Base-by-base conservation (phyloP, 441 rosid species). In the Croton laevigatus region DNA sequence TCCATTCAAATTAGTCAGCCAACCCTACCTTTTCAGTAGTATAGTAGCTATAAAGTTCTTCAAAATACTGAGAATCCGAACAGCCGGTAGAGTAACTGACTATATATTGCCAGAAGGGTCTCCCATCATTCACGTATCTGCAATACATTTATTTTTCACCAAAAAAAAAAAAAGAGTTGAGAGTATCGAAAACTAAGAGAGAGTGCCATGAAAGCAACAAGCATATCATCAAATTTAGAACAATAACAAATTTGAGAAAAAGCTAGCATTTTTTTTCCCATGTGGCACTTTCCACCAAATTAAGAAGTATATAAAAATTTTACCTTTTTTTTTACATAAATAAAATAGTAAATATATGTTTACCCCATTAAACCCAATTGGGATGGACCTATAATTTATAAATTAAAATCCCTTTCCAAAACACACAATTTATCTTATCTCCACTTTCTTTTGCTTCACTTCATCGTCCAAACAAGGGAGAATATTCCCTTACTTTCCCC, bases 31-130 rank as follows among this genome's bases (percentile, higher is more conserved):
- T 84, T 46, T 91, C 84, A 58, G 97, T 94, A 69, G 86, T 83
- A 75, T 90, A 94, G 76, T 94, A 94, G 77, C 54, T 79, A 71
- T 94, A 94, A 52, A 94, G 86, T 72, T 94, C 98, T 83, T 94
- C 97, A 73, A 94, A 94, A 76, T 94, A 94, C 65, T 84, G 91
- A 70, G 88, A 72, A 80, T 91, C 86, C 0, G 98, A 90, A 73
- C 98, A 91, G 65, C 98, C 98, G 8, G 98, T 94, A 46, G 97
- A 90, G 68, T 83, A 90, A 81, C 85, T 91, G 73, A 91, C 98
- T 44, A 93, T 89, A 75, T 73, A 81, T 75, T 89, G 91, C 98
- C 98, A 91, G 80, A 91, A 94, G n/a, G 97, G 97, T 75, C 90
- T 89, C 37, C 93, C 97, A 76, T 94, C 98, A 59, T 91, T 84